Percentiles rank a stretch among this genome's conserved stretches.
Conservation (phyloP, 192 early-diverging fungal genomes). For the Umbelopsis sp. region DNA sequence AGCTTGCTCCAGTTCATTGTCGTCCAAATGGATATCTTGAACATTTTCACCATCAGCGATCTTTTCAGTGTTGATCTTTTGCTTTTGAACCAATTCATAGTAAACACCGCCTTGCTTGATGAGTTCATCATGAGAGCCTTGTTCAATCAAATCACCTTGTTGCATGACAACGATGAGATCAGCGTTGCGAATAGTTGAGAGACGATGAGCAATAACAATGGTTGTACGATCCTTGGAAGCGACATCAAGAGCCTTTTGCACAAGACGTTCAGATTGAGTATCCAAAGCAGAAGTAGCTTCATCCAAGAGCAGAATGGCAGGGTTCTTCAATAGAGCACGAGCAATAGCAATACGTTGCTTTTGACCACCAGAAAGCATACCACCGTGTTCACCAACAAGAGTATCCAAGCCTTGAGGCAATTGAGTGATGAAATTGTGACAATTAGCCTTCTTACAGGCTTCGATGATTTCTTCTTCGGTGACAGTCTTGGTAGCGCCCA, state of each 20-base stretch:
- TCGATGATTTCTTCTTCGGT: constrained; percentile 72
- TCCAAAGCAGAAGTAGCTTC: constrained; percentile 90
- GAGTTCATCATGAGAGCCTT: constrained; percentile 81
- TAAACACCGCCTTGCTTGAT: constrained; percentile 65
- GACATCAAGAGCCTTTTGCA: constrained; percentile 83
- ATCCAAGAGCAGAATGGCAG: constrained; percentile 82
- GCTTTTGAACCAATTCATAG: constrained; percentile 65
- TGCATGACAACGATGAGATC: constrained; percentile 86
- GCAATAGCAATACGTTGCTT: constrained; percentile 98
- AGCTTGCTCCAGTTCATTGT: constrained; percentile 27
- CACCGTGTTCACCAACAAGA: constrained; percentile 78
- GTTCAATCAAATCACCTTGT: constrained; percentile 70
- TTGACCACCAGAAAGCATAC: constrained; percentile 84
- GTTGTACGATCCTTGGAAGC: constrained; percentile 80
- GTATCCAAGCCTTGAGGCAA: constrained; percentile 85
- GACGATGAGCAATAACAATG: constrained; percentile 88
- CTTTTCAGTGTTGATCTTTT: constrained; percentile 57
- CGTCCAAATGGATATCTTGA: constrained; percentile 29
- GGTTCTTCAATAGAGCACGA: constrained; percentile 87
- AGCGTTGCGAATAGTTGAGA: constrained; percentile 87
- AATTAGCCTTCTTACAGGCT: constrained; percentile 72
- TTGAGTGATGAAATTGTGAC: constrained; percentile 82
- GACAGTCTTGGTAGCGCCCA: constrained; percentile 61
- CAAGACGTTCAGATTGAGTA: constrained; percentile 74
- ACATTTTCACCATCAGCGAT: constrained; percentile 9